These are phyloP conservation scores for Hypoxylon lenormandii DNA, from an alignment of 495 filamentous ascomycete species.

Conservation along the genomic window DNA sequence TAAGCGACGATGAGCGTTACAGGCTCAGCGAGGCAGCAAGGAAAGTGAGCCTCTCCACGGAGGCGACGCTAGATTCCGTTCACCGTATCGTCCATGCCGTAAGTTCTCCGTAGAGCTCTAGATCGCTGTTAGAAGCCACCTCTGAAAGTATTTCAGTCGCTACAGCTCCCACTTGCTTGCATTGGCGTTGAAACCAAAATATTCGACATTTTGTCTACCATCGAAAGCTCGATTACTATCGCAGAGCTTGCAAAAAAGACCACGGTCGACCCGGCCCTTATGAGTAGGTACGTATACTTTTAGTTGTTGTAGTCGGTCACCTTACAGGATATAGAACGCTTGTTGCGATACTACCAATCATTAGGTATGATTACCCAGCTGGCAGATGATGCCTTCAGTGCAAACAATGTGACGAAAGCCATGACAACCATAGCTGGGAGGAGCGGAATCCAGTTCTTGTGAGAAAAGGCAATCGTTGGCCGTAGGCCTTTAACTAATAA, in stretches of 20 bases:
- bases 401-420: slow-evolving; percentile 52
- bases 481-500: not conserved
- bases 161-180: slow-evolving; percentile 46
- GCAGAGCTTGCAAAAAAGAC: slow-evolving; percentile 50
- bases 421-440: slow-evolving; percentile 50
- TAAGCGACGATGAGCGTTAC: too few species aligned
- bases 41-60: too few species aligned
- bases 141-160: slow-evolving; percentile 9
- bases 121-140: not conserved
- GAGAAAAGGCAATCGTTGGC: not conserved
- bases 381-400: slow-evolving; percentile 50
- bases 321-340: slow-evolving; percentile 48
- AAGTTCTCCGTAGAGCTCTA: slow-evolving; percentile 13
- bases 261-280: slow-evolving; percentile 48
- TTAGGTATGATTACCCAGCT: slow-evolving; percentile 54
- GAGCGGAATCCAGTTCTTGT: slow-evolving; percentile 48
- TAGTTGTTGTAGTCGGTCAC: not conserved
- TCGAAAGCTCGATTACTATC: slow-evolving; percentile 36
- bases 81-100: slow-evolving; percentile 38
- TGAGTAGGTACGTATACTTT: slow-evolving; percentile 51
- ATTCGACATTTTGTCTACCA: slow-evolving; percentile 50
- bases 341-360: slow-evolving; percentile 61
- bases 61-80: slow-evolving; percentile 23
- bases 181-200: slow-evolving; percentile 55
- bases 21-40: too few species aligned